A percentile compares a stretch with the other conserved stretches of the same genome.
Conservation (phyloP, 176 grass and related monocot genomes). For the Echinochloa phyllopogon region DNA sequence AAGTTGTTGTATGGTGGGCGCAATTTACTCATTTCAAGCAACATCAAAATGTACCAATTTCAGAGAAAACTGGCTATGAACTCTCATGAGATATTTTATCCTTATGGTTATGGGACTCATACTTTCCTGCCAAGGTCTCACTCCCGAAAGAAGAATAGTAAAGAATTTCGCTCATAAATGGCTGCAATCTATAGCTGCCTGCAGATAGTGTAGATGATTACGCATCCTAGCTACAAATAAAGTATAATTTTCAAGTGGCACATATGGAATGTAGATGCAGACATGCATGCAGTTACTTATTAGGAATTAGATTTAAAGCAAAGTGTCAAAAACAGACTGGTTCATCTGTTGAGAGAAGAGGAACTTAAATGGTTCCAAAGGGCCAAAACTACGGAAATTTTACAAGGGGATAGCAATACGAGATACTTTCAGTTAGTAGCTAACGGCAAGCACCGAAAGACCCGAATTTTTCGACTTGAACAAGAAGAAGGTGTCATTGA, state of each 20-base stretch:
- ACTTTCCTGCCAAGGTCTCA: not conserved
- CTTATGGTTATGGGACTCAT: not conserved
- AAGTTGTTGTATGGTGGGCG: too few species aligned
- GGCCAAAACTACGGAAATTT: too few species aligned
- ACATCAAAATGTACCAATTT: slow-evolving; percentile 3
- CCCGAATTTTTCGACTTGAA: too few species aligned
- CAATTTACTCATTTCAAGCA: slow-evolving; percentile 34
- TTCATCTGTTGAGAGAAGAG: too few species aligned
- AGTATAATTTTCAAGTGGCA: not conserved
- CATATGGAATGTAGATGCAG: not conserved
- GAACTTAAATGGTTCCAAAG: too few species aligned
- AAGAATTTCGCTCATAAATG: not conserved
- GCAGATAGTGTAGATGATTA: not conserved
- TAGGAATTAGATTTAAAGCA: too few species aligned
- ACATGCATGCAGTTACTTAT: not conserved
- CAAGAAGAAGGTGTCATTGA: too few species aligned
- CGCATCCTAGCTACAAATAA: too few species aligned
- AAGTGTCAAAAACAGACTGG: too few species aligned
- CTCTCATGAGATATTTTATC: not conserved
- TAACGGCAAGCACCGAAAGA: too few species aligned
- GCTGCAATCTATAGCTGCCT: not conserved
- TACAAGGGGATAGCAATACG: too few species aligned
- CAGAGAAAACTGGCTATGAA: not conserved
- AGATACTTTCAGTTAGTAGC: too few species aligned
- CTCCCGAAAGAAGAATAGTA: not conserved